Evolutionary conservation across 129 eudicot species (phyloP), one percentile per base, ranked within the genome.

Genomic region (Lactuca sativa): DNA sequence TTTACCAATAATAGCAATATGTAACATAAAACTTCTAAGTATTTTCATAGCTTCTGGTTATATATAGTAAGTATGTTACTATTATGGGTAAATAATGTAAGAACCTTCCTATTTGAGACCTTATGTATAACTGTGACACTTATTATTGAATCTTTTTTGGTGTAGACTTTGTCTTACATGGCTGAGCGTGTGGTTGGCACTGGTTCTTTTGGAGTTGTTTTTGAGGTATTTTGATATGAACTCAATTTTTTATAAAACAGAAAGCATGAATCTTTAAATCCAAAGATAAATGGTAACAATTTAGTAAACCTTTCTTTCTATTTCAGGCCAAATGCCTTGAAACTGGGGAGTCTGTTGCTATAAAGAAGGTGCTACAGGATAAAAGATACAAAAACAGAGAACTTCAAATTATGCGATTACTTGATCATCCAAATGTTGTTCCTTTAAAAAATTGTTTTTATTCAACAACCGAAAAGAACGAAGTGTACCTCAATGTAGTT

Each of bases 241-340:
- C 43, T 6, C 11, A 33, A 16, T 13, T 25, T 6, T 55, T 71
- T 25, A 25, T 64, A 16, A 64, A 55, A 34, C 58, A n/a, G 32
- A 30, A 54, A 59, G 43, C 40, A 40, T 49, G 3, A 38, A 15
- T 44, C 13, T 66, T 16, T 12, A 16, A 31, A 9, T 32, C 21
- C n/a, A 13, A 31, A 31, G 31, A n/a, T 32, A 12, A 31, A 13
- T 38, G 36, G 3, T 18, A 7, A 55, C 6, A 14, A 17, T 69
- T 37, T 37, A 54, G 8, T 68, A 68, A 54, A 18, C 40, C 18
- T 25, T 70, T 25, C 41, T 55, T 40, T 8, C 30, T 55, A 12
- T 44, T 54, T 14, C n/a, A 77, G 82, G 82, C 82, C 40, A 77
- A 77, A 59, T 77, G 82, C 68, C 77, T 77, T 48, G 82, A 78